Evolutionary conservation across 1,284 basidiomycete species (phyloP).

Genomic region (Ganoderma leucocontextum): DNA sequence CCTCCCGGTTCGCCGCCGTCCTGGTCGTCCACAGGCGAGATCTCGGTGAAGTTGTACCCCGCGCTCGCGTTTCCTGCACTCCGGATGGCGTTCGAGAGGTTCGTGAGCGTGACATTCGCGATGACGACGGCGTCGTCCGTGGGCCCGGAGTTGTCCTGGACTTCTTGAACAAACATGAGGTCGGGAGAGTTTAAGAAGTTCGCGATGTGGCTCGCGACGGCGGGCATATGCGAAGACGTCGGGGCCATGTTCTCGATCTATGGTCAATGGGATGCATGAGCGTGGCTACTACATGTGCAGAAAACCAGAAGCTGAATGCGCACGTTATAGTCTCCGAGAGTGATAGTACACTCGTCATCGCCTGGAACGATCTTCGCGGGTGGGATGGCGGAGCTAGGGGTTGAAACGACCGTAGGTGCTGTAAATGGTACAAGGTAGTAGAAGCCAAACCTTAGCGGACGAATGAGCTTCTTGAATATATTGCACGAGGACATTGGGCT

Average conservation of each 20-base stretch:
- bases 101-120: slow-evolving; percentile 61
- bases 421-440: slow-evolving; percentile 65
- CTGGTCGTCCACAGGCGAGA: slow-evolving; percentile 57
- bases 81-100: slow-evolving; percentile 57
- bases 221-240: slow-evolving; percentile 52
- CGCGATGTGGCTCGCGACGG: slow-evolving; percentile 62
- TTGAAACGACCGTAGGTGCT: slow-evolving; percentile 55
- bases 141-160: slow-evolving; percentile 67
- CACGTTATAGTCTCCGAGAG: slow-evolving; percentile 69
- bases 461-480: not conserved
- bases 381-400: slow-evolving; percentile 47
- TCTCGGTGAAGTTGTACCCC: slow-evolving; percentile 56
- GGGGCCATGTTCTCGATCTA: slow-evolving; percentile 67
- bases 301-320: slow-evolving; percentile 8
- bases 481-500: not conserved
- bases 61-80: slow-evolving; percentile 45
- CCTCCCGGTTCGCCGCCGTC: slow-evolving; percentile 71
- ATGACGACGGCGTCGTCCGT: slow-evolving; percentile 61
- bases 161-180: slow-evolving; percentile 70
- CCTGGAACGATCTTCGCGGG: slow-evolving; percentile 54
- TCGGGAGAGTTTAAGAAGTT: slow-evolving; percentile 60
- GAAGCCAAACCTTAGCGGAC: slow-evolving; percentile 49
- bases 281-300: too few relatives aligned
- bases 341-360: slow-evolving; percentile 44
- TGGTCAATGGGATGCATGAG: slow-evolving; percentile 2